Evolutionary conservation across 2,329 filamentous ascomycete genomes (phyloP).

Genomic region (Cladophialophora bantiana): DNA sequence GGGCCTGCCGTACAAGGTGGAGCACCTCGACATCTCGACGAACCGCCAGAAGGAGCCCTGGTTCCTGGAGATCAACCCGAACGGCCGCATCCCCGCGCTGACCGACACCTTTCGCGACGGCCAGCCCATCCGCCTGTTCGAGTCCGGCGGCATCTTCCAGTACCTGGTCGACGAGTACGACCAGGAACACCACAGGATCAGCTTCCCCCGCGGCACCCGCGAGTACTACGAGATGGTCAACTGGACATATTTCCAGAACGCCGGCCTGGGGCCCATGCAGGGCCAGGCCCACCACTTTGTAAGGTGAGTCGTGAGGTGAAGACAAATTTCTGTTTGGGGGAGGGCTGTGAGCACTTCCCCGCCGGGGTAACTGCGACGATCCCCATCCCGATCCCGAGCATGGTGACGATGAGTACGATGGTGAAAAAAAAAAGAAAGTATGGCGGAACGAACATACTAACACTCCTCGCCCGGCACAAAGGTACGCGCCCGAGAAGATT

Average conservation of each 20-base stretch:
- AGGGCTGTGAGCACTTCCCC: no score
- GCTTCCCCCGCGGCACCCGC: constrained; percentile 73
- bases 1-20: constrained; percentile 54
- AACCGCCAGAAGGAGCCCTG: constrained; percentile 84
- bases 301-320: constrained; percentile 38
- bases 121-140: constrained; percentile 73
- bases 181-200: constrained; percentile 80
- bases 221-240: constrained; percentile 82
- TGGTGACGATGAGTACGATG: no score
- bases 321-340: no score
- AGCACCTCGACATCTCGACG: constrained; percentile 59
- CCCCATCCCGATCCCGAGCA: no score
- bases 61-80: constrained; percentile 92
- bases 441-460: not conserved
- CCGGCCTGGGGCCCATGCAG: constrained; percentile 82
- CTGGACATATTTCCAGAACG: constrained; percentile 82
- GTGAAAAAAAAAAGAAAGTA: no score
- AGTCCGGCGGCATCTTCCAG: constrained; percentile 82
- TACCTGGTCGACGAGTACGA: constrained; percentile 86
- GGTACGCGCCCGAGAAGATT: constrained; percentile 83
- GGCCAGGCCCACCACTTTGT: constrained; percentile 84
- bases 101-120: constrained; percentile 66
- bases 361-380: no score
- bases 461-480: not conserved
- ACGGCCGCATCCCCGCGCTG: constrained; percentile 86